Conservation (phyloP, 2,329 filamentous ascomycete species). For the Arthrobotrys megalospora region DNA sequence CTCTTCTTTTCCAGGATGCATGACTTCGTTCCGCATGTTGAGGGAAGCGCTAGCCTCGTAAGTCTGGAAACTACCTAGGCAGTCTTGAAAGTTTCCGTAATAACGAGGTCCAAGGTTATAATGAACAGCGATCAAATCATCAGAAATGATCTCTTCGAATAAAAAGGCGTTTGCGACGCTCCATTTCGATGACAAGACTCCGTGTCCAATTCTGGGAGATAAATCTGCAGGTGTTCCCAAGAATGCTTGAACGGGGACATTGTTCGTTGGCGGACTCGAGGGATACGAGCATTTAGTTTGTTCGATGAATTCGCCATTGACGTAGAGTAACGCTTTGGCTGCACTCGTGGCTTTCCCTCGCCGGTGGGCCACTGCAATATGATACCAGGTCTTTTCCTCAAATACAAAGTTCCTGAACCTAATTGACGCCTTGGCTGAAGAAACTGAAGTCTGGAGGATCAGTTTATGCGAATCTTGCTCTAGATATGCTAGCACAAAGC, state of each 20-base stretch:
- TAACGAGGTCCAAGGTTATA: constrained; percentile 91
- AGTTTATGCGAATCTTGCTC: constrained; percentile 94
- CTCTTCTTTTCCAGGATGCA: constrained; percentile 90
- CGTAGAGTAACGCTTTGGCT: constrained; percentile 87
- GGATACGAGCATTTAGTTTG: constrained; percentile 92
- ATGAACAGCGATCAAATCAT: constrained; percentile 92
- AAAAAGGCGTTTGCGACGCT: constrained; percentile 91
- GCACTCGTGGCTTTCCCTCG: constrained; percentile 80
- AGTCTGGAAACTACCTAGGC: constrained; percentile 93
- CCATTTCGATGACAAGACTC: constrained; percentile 83
- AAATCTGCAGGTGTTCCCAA: constrained; percentile 92
- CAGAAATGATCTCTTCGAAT: constrained; percentile 87
- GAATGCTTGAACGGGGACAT: constrained; percentile 87
- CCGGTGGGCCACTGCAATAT: constrained; percentile 89
- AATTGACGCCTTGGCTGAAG: constrained; percentile 86
- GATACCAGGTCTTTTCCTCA: constrained; percentile 86
- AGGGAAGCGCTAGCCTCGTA: constrained; percentile 93
- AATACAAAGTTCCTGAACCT: constrained; percentile 90
- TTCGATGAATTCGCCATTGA: constrained; percentile 94
- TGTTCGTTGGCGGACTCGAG: constrained; percentile 77
- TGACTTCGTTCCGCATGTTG: constrained; percentile 89
- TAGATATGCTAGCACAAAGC: constrained; percentile 92
- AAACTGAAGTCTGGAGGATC: constrained; percentile 95
- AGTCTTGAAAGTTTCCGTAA: constrained; percentile 96
- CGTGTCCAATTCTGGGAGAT: constrained; percentile 80